Evolutionary conservation across 768 basidiomycete species (phyloP).

Genomic region (Rubroboletus satanas): DNA sequence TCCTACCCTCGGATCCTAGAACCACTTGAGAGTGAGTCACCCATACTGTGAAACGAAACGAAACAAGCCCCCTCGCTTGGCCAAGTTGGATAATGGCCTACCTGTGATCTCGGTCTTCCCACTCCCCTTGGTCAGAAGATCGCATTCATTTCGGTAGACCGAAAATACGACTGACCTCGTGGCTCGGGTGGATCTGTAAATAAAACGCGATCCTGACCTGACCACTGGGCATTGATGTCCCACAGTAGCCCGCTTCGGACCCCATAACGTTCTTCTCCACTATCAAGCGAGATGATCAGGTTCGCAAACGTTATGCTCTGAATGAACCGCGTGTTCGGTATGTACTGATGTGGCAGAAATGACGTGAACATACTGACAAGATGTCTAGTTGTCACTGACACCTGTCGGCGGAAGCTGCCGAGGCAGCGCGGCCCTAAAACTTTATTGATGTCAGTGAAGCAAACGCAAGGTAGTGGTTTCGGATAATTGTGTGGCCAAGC

Average conservation of each 20-base stretch:
- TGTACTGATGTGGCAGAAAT: slow-evolving; percentile 5
- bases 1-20: neutral
- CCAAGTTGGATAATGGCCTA: neutral
- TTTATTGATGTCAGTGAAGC: neutral
- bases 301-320: slow-evolving; percentile 3
- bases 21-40: neutral
- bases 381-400: neutral
- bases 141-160: neutral
- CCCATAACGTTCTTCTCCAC: slow-evolving; percentile 25
- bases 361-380: neutral
- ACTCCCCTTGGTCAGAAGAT: neutral
- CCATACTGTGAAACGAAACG: neutral
- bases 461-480: neutral
- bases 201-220: neutral
- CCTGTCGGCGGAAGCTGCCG: slow-evolving; percentile 2
- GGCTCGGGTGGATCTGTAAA: slow-evolving; percentile 4
- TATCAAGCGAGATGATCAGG: slow-evolving; percentile 17
- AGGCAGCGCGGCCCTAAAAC: neutral
- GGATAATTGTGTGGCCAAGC: slow-evolving; percentile 3
- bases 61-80: neutral
- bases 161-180: slow-evolving; percentile 2
- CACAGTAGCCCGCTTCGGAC: slow-evolving; percentile 17
- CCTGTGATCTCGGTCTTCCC: slow-evolving; percentile 1
- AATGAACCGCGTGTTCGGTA: slow-evolving; percentile 4
- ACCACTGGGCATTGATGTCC: slow-evolving; percentile 4